Conservation (phyloP, 176 grass and related monocot species). For the Oryza glaberrima region DNA sequence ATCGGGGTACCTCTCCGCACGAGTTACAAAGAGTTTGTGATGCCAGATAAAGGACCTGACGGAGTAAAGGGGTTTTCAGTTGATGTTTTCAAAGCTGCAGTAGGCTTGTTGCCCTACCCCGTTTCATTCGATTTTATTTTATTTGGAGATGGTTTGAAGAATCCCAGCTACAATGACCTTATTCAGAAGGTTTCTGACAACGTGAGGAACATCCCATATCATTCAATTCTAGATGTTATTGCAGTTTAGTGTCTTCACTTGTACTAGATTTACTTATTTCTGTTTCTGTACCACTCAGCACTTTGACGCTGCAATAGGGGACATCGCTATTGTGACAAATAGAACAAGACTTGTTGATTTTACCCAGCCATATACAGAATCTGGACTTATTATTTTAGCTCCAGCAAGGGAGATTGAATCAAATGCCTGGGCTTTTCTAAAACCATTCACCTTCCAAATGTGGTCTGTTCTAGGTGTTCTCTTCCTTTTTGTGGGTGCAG, state of each 20-base stretch:
- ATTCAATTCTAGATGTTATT: constrained; percentile 26
- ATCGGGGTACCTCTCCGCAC: constrained; percentile 78
- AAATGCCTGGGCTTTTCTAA: constrained; percentile 89
- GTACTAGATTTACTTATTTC: constrained; percentile 26
- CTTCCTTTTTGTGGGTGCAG: constrained; percentile 79
- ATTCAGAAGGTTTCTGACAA: constrained; percentile 75
- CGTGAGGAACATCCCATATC: constrained; percentile 48
- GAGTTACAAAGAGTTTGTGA: constrained; percentile 76
- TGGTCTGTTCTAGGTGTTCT: constrained; percentile 68
- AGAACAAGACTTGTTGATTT: constrained; percentile 87
- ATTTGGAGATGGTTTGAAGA: constrained; percentile 79
- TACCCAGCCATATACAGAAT: constrained; percentile 84
- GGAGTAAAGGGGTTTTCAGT: constrained; percentile 83
- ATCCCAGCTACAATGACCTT: constrained; percentile 77
- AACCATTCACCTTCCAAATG: constrained; percentile 85
- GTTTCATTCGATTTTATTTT: constrained; percentile 64
- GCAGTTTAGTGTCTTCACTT: background rate
- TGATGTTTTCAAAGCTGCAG: constrained; percentile 84
- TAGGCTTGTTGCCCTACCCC: constrained; percentile 76
- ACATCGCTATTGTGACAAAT: constrained; percentile 76
- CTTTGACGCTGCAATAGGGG: constrained; percentile 82
- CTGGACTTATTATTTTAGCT: constrained; percentile 75
- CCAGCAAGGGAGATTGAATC: constrained; percentile 59
- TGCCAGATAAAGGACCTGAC: constrained; percentile 54
- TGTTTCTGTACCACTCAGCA: constrained; percentile 47